phyloP scores from a whole-genome alignment of 1,139 yeast genomes.

The Entelexis paramagnoliae region DNA sequence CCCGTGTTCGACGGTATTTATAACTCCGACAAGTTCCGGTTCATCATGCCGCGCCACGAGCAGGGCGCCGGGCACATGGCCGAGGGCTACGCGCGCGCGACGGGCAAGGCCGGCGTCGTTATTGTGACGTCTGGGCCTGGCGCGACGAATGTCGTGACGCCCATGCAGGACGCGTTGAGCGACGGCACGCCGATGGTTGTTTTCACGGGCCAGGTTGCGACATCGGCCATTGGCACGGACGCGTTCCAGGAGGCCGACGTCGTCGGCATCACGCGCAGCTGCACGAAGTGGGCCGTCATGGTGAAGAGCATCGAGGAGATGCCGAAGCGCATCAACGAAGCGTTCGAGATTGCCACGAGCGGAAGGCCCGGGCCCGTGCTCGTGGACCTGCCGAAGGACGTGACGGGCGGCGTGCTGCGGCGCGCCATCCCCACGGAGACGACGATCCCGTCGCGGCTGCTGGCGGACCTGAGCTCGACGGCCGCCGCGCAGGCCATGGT shows the following conservation, averaged over 20 bases:
- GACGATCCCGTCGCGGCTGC: constrained; percentile 73
- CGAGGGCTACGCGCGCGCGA: constrained; percentile 93
- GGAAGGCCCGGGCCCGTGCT: constrained; percentile 99
- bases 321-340: constrained; percentile 93
- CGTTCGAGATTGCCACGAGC: constrained; percentile 88
- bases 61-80: constrained; percentile 99
- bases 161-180: constrained; percentile 93
- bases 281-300: constrained; percentile 99
- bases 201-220: constrained; percentile 96
- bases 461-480: constrained; percentile 57
- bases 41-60: constrained; percentile 91
- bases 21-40: constrained; percentile 78
- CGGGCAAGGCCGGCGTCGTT: constrained; percentile 97
- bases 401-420: constrained; percentile 81
- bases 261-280: constrained; percentile 88
- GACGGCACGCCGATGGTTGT: constrained; percentile 97
- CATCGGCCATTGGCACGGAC: constrained; percentile 92
- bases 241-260: constrained; percentile 99
- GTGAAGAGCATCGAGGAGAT: constrained; percentile 88
- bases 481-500: constrained; percentile 64
- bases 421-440: constrained; percentile 79
- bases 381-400: constrained; percentile 96
- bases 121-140: constrained; percentile 98
- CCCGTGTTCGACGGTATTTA: constrained; percentile 97
- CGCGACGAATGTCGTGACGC: constrained; percentile 94